A percentile compares a stretch with the other conserved stretches of the same genome.
These are phyloP conservation scores for Tricholoma bakamatsutake DNA, from an alignment of 768 basidiomycete genomes.

Conservation along the genomic window DNA sequence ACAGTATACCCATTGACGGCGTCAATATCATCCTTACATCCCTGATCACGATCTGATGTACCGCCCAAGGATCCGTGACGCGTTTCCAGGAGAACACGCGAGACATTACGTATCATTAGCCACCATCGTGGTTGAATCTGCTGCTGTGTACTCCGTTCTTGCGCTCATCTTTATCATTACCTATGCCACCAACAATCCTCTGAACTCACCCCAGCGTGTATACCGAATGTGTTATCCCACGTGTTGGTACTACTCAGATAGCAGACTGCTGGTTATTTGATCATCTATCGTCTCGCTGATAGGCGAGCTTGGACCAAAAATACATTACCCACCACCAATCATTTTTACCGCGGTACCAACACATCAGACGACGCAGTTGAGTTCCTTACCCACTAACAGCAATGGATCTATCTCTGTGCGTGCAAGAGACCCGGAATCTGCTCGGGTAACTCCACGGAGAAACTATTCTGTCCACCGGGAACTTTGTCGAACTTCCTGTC, in stretches of 20 bases:
- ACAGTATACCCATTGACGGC: too few relatives aligned
- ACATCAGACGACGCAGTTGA: background rate
- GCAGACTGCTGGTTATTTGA: slow-evolving; percentile 42
- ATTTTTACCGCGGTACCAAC: background rate
- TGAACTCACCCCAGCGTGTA: slow-evolving; percentile 21
- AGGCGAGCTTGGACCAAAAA: slow-evolving; percentile 37
- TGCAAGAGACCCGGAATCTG: too few relatives aligned
- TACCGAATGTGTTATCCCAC: background rate
- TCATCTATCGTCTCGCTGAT: slow-evolving; percentile 40
- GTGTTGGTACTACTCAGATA: slow-evolving; percentile 9
- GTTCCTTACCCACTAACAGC: too few relatives aligned
- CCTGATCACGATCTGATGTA: too few relatives aligned
- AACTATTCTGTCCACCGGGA: too few relatives aligned
- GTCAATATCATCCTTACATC: too few relatives aligned
- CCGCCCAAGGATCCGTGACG: slow-evolving; percentile 19
- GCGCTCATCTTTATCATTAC: slow-evolving; percentile 26
- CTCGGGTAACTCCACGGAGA: too few relatives aligned
- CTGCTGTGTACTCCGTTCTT: slow-evolving; percentile 29
- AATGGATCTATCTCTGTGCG: too few relatives aligned
- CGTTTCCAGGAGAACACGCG: slow-evolving; percentile 23
- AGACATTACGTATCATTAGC: slow-evolving; percentile 24
- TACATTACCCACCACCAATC: slow-evolving; percentile 19
- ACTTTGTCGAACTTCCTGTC: too few relatives aligned
- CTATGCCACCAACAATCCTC: slow-evolving; percentile 26
- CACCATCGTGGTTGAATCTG: slow-evolving; percentile 31